Conservation (phyloP, 345 rosid genomes). For the Hypericum androsaemum region DNA sequence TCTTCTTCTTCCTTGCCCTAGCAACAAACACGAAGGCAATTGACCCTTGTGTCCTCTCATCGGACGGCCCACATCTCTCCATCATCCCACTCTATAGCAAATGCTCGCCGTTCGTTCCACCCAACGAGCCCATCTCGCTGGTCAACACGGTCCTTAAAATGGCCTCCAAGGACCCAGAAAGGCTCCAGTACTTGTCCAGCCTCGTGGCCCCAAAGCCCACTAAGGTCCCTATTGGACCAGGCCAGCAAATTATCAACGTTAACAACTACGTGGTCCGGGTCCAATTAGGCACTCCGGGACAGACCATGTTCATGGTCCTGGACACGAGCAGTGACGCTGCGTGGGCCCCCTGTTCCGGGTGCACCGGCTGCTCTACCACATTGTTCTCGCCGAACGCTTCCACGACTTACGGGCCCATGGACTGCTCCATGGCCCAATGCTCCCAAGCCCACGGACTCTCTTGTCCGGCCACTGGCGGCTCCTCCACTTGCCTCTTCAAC, state of each 20-base stretch:
- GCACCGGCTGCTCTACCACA: slow-evolving; percentile 51
- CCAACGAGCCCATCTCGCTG: slow-evolving; percentile 32
- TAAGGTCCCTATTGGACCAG: slow-evolving; percentile 58
- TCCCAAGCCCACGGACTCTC: slow-evolving; percentile 55
- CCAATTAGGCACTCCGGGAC: slow-evolving; percentile 70
- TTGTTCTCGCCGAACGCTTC: slow-evolving; percentile 42
- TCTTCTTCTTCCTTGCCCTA: slow-evolving; percentile 28
- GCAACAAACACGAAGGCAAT: slow-evolving; percentile 26
- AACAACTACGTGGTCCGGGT: slow-evolving; percentile 67
- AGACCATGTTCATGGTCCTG: slow-evolving; percentile 69
- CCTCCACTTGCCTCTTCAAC: slow-evolving; percentile 50
- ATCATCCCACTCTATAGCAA: slow-evolving; percentile 60
- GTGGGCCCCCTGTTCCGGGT: slow-evolving; percentile 72
- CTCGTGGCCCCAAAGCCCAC: slow-evolving; percentile 39
- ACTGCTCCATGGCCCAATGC: slow-evolving; percentile 63
- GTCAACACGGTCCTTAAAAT: slow-evolving; percentile 47
- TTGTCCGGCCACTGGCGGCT: slow-evolving; percentile 39
- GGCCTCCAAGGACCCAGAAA: slow-evolving; percentile 58
- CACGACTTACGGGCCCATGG: slow-evolving; percentile 42
- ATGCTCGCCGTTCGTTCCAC: slow-evolving; percentile 67
- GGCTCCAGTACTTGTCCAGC: slow-evolving; percentile 50
- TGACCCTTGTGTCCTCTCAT: slow-evolving; percentile 36
- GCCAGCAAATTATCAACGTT: slow-evolving; percentile 34
- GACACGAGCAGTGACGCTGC: slow-evolving; percentile 70
- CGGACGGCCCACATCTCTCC: slow-evolving; percentile 41